Evolutionary conservation across 352 stramenopile species (phyloP), one percentile per base, ranked within the genome.

Genomic region (Phytopythium ostracodes): DNA sequence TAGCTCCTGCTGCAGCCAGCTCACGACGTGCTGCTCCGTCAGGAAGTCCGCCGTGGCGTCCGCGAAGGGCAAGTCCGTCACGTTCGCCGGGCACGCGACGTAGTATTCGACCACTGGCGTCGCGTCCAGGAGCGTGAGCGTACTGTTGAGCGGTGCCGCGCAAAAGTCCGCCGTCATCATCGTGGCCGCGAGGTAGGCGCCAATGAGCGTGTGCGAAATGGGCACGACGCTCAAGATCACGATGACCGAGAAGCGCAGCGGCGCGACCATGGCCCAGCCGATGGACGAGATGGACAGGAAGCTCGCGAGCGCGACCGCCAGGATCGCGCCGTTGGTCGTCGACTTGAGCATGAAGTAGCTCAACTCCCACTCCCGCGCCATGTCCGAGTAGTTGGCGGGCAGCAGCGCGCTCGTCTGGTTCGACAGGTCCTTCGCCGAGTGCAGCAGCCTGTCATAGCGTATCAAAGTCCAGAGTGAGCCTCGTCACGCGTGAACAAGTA

Each of bases 111-210:
- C 67, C 14, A 75, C 56, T 0, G 76, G 69, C 31, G 74, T 84
- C 24, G 71, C 65, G 35, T 77, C 77, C 54, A 94, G 64, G 14
- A 94, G 73, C 49, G 63, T 76, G 22, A 76, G 54, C 4, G 85
- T 91, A 56, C 73, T 88, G 64, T 88, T 88, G 59, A 81, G 63
- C 0, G 85, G 85, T 2, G 80, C 81, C 24, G 79, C 81, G 46
- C 85, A 94, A 50, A 92, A 92, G 65, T 94, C 85, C 22, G 85
- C 79, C 38, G 83, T 89, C 75, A 92, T 77, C 63, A 94, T 88
- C 36, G 82, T 89, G 43, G 82, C 87, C 62, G 82, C 85, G 47
- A 94, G 55, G 56, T 92, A 94, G 12, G 87, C 78, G 20, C 85
- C 85, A 54, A 92, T 85, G 8, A 94, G 65, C 27, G 82, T 89